These are phyloP conservation scores for Tetrahymena borealis DNA, from an alignment of 73 alveolate genomes.

Conservation along the genomic window DNA sequence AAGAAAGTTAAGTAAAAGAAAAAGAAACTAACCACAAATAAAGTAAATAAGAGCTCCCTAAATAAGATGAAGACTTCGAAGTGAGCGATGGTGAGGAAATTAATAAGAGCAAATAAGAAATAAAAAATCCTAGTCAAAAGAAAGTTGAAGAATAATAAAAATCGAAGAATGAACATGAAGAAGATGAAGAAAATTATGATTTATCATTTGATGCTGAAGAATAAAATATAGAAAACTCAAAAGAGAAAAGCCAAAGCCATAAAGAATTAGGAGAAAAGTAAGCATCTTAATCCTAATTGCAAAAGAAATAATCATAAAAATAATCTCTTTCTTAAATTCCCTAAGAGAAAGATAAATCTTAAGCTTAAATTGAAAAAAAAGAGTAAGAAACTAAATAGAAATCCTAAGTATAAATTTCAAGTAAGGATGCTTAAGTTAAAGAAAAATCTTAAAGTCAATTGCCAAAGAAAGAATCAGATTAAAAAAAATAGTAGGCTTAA, in stretches of 20 bases:
- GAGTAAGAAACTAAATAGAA: too few species aligned
- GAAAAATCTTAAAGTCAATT: too few species aligned
- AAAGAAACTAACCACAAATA: background rate
- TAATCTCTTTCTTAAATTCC: too few species aligned
- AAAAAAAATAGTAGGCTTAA: too few species aligned
- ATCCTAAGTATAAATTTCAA: too few species aligned
- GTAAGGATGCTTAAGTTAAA: too few species aligned
- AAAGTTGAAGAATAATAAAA: background rate
- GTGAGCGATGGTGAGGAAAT: background rate
- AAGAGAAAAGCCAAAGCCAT: background rate
- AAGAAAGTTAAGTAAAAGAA: background rate
- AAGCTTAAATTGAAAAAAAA: too few species aligned
- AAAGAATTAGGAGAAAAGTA: background rate
- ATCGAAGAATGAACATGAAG: background rate
- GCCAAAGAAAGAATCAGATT: too few species aligned
- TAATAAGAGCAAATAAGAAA: background rate
- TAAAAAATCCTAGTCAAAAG: background rate
- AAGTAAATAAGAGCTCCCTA: background rate
- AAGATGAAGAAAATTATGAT: background rate
- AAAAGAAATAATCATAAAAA: background rate
- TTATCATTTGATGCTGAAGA: background rate
- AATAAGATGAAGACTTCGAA: background rate
- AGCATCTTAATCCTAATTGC: background rate
- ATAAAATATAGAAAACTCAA: background rate
- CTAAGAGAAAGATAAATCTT: too few species aligned